Evolutionary conservation across 768 basidiomycete genomes (phyloP), one percentile per base, ranked within the genome.

Genomic region (Tulasnella sp.): DNA sequence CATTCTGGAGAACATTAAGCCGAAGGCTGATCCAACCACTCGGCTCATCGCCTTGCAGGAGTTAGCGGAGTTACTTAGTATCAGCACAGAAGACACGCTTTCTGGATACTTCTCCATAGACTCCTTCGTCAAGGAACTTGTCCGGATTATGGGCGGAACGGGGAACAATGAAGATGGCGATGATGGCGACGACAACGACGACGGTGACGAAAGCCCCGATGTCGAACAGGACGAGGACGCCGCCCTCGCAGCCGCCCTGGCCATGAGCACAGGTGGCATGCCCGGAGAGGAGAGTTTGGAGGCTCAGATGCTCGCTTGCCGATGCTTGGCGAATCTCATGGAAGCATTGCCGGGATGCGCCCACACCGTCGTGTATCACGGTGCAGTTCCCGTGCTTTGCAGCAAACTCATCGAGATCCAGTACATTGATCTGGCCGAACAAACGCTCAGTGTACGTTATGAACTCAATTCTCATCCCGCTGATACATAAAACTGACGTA

Each of bases 261-360:
- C 95, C 3, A 89, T 96, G 86, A 96, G 94, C 80, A 83, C 85
- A 0, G 92, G 92, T 34, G 89, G 88, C 7, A 92, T 88, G 83
- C 91, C 91, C 83, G 94, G 93, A 42, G 94, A 95, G 82, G 94
- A 94, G 72, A 85, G 87, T 79, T 84, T 86, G 48, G 97, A 99
- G 86, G 95, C 96, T 76, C 97, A 98, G 85, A 92, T 99, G 74
- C 89, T 99, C 72, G 98, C 98, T 39, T 98, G 97, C 85, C 89
- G 98, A 81, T 99, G 98, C 84, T 88, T 99, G 76, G 97, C 97
- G 73, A 99, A 99, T 85, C 88, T 99, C 78, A 97, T 99, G 95
- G 98, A 99, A 85, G 97, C 96, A n/a, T 88, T 99, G 31, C 98
- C 98, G 24, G 96, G 97, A 36, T 93, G 96, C 58, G 95, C 96